Evolutionary conservation across 2,329 filamentous ascomycete genomes (phyloP).

Genomic region (Scedosporium dehoogii): DNA sequence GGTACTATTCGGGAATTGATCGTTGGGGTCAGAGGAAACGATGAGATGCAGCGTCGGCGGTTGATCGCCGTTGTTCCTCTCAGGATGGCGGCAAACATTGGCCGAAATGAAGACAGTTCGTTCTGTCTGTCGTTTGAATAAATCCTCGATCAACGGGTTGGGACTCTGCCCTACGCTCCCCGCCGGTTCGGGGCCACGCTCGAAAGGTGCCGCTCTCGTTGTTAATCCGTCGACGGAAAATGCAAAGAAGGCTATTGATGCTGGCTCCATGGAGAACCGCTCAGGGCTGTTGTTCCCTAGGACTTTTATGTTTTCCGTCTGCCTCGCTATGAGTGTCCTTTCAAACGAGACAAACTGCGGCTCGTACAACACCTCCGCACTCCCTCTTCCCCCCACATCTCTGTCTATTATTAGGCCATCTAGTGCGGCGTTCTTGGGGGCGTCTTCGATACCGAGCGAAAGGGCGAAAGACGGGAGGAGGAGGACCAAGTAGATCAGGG

Average conservation of each 20-base stretch:
- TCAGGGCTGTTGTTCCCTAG: constrained; percentile 55
- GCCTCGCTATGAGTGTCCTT: constrained; percentile 52
- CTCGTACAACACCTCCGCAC: constrained; percentile 35
- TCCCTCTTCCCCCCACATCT: constrained; percentile 8
- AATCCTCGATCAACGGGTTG: not conserved
- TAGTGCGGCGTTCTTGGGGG: not conserved
- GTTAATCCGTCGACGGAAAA: constrained; percentile 47
- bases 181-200: not conserved
- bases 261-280: constrained; percentile 50
- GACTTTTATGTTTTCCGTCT: constrained; percentile 37
- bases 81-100: constrained; percentile 76
- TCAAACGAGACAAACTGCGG: constrained; percentile 53
- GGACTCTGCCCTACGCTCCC: not conserved
- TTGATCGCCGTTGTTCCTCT: constrained; percentile 17
- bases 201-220: not conserved
- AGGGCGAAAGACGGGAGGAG: constrained; percentile 50
- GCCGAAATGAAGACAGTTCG: constrained; percentile 66
- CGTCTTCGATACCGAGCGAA: constrained; percentile 37
- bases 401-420: constrained; percentile 11
- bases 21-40: constrained; percentile 55
- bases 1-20: constrained; percentile 49
- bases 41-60: constrained; percentile 66
- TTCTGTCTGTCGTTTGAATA: not conserved
- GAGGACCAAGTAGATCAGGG: constrained; percentile 51
- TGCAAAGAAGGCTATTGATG: constrained; percentile 52